Conservation (phyloP, 495 filamentous ascomycete genomes). For the Penicillium alfredii region DNA sequence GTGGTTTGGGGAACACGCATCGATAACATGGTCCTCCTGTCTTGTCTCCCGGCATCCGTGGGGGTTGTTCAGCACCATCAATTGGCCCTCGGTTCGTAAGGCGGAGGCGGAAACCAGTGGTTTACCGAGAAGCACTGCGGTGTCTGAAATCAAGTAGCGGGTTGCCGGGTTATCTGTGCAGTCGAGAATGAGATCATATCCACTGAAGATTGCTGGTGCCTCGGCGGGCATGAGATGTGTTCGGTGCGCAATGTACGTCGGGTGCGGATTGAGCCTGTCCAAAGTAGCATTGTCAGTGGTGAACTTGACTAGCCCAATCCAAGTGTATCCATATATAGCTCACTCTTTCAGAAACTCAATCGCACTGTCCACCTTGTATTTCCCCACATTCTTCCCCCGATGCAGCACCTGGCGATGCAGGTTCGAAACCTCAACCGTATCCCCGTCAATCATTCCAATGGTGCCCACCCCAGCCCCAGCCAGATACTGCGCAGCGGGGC, state of each 20-base stretch:
- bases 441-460: conserved; percentile 80
- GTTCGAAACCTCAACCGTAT: conserved; percentile 83
- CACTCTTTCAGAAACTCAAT: conserved; percentile 59
- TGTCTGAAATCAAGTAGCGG: conserved; percentile 88
- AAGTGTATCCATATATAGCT: no score
- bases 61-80: conserved; percentile 68
- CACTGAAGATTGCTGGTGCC: conserved; percentile 54
- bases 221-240: conserved; percentile 58
- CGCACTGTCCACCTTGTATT: conserved; percentile 75
- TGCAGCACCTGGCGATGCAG: conserved; percentile 91
- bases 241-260: conserved; percentile 55
- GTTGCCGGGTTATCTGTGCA: conserved; percentile 90
- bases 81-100: conserved; percentile 77
- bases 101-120: conserved; percentile 86
- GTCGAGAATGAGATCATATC: conserved; percentile 83
- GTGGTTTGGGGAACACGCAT: conserved; percentile 84
- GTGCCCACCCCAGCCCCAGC: conserved; percentile 82
- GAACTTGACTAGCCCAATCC: no score
- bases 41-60: conserved; percentile 40
- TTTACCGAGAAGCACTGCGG: conserved; percentile 71
- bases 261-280: conserved; percentile 59
- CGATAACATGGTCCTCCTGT: conserved; percentile 78
- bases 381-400: conserved; percentile 61
- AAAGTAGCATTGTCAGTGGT: not conserved
- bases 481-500: conserved; percentile 83